These are phyloP conservation scores for Lachnellula arida DNA, from an alignment of 2,329 filamentous ascomycete species.

Conservation along the genomic window DNA sequence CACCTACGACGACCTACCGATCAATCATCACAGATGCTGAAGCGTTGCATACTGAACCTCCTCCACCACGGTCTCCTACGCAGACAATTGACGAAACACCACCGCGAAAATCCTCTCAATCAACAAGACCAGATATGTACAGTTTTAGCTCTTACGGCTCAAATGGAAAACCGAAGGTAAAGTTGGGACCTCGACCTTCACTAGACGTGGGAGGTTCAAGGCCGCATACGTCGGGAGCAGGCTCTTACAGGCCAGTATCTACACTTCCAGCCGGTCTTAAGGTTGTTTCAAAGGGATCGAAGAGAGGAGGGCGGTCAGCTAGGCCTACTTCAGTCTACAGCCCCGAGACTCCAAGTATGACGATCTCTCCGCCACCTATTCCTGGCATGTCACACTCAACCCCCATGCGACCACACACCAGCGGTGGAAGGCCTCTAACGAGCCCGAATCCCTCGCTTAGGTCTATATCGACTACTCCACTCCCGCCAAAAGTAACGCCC, in stretches of 20 bases:
- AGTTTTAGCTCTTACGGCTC: conserved; percentile 43
- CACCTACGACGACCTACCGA: conserved; percentile 12
- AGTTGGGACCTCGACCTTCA: conserved; percentile 81
- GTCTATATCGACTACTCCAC: conserved; percentile 26
- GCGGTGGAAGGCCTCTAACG: conserved; percentile 31
- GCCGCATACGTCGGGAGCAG: conserved; percentile 53
- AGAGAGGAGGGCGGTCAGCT: conserved; percentile 40
- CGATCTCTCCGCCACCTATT: conserved; percentile 25
- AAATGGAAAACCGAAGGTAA: conserved; percentile 72
- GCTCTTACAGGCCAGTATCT: conserved; percentile 66
- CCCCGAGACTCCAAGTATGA: conserved; percentile 26
- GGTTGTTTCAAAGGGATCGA: conserved; percentile 54
- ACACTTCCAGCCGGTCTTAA: conserved; percentile 79
- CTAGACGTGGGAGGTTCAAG: conserved; percentile 55
- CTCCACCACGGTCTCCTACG: conserved; percentile 24
- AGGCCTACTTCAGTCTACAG: conserved; percentile 37
- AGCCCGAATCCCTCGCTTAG: conserved; percentile 26
- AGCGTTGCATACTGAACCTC: conserved; percentile 5
- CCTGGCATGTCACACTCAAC: conserved; percentile 26
- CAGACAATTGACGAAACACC: conserved; percentile 23
- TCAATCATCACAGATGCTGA: conserved; percentile 15
- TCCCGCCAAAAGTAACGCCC: conserved; percentile 59
- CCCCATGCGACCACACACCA: conserved; percentile 28
- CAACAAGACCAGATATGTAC: conserved; percentile 47
- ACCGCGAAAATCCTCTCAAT: conserved; percentile 42